Base-by-base conservation (phyloP, 75 land plant species). In the Larix kaempferi region DNA sequence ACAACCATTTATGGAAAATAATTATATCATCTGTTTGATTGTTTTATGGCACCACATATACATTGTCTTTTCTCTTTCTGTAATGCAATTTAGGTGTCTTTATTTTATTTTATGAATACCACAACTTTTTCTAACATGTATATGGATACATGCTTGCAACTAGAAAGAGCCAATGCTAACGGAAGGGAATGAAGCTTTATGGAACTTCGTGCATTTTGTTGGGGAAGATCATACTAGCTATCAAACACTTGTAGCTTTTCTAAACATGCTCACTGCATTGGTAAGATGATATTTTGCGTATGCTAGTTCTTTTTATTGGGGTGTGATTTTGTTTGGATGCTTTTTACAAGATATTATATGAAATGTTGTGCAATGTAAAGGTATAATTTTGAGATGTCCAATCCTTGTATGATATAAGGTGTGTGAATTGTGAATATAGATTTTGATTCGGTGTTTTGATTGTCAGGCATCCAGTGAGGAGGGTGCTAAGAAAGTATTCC, bases 181-280 rank as follows among this genome's bases (percentile, higher is more conserved):
- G 25, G 78, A 86, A 74, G 98, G 94, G 56, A 97, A 95, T 92
- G 99, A 97, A 69, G 98, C 84, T 39, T 71, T 97, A 35, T 97
- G 99, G 99, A 89, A 96, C 64, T 97, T 97, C 76, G 90, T 91
- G 41, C 87, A 90, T 64, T 94, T 95, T 89, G 95, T 93, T 62
- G 95, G 99, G 69, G 99, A 97, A 77, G 97, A 95, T 82, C 99
- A 95, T 81, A 86, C 93, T 11, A 94, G 88, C 65, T 82, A 92
- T 78, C 87, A 88, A 25, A 97, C 98, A 4, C 86, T 97, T 44
- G 98, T 95, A 63, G 98, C 99, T 74, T 97, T 97, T 79, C 81
- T 97, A 73, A 88, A 85, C 27, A 82, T 97, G 95, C 92, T 97
- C 27, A 78, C 84, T 55, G 78, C 95, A 63, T 76, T 97, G 89